These are phyloP conservation scores for Talaromyces sp. DNA, from an alignment of 2,329 filamentous ascomycete genomes.

Conservation along the genomic window DNA sequence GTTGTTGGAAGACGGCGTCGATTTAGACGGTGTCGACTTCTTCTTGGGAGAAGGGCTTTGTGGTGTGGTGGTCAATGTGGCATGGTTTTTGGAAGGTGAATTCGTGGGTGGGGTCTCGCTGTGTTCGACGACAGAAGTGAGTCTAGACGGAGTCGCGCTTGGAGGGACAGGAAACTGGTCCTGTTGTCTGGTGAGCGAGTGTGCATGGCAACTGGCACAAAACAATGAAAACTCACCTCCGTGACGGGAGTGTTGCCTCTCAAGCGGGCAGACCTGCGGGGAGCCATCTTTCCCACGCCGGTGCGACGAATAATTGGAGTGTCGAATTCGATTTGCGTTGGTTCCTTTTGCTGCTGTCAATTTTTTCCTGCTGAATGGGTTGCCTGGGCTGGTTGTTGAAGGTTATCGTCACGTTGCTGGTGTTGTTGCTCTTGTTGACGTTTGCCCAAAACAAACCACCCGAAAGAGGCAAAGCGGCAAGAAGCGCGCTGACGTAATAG, in stretches of 20 bases:
- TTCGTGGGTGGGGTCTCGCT: conserved; percentile 37
- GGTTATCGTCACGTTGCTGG: conserved; percentile 6
- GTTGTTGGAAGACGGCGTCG: conserved; percentile 23
- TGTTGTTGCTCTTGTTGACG: not conserved
- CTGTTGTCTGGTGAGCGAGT: conserved; percentile 2
- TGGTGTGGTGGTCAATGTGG: conserved; percentile 16
- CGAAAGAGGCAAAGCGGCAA: not conserved
- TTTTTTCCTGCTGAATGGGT: not conserved
- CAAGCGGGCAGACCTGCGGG: conserved; percentile 37
- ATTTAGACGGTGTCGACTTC: conserved; percentile 23
- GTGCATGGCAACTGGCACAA: not conserved
- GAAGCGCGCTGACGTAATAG: not conserved
- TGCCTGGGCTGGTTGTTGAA: not conserved
- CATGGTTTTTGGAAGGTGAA: conserved; percentile 17
- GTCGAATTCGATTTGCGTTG: not conserved
- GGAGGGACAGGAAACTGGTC: conserved; percentile 9
- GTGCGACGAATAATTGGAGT: not conserved
- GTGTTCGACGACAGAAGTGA: conserved; percentile 42
- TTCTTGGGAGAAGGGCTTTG: conserved; percentile 16
- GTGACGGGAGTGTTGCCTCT: conserved; percentile 24
- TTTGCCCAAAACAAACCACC: conserved; percentile 9
- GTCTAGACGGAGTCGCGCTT: conserved; percentile 21
- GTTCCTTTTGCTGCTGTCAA: not conserved
- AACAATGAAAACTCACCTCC: conserved; percentile 24
- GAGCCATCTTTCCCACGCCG: conserved; percentile 23